phyloP scores from a whole-genome alignment of 2,329 filamentous ascomycete species.

The Fusarium equiseti region DNA sequence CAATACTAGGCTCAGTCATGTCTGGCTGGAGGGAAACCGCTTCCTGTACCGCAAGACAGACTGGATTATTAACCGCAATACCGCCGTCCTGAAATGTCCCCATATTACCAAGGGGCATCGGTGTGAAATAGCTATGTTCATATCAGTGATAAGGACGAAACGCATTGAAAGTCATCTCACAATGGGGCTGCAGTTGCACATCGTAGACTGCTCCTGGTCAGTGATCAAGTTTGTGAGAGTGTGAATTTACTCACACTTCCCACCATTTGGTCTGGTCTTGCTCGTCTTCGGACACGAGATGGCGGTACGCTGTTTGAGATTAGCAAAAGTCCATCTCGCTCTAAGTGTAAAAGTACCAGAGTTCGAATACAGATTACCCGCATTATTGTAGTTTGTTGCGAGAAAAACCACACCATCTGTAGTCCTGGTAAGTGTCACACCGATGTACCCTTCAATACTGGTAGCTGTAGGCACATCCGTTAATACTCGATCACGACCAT shows the following conservation, averaged over 20 bases:
- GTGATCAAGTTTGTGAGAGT: no score
- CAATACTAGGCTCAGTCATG: constrained; percentile 28
- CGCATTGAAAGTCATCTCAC: constrained; percentile 26
- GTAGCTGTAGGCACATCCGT: constrained; percentile 16
- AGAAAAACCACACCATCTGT: constrained; percentile 21
- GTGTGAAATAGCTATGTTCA: constrained; percentile 34
- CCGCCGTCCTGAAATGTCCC: constrained; percentile 39
- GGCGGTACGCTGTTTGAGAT: constrained; percentile 19
- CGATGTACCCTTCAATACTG: no score
- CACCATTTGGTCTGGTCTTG: constrained; percentile 11
- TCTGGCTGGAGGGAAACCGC: constrained; percentile 10
- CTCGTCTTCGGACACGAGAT: constrained; percentile 10
- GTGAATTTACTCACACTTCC: constrained; percentile 26
- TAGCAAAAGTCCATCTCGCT: no score
- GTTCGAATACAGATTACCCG: no score
- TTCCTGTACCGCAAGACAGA: constrained; percentile 35
- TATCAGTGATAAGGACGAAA: no score
- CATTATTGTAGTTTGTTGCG: constrained; percentile 35
- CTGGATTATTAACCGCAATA: constrained; percentile 39
- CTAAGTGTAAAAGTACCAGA: no score
- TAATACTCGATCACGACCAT: no score
- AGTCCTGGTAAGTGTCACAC: constrained; percentile 29
- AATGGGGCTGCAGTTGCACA: constrained; percentile 34
- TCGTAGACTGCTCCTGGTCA: constrained; percentile 26
- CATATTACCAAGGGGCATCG: constrained; percentile 17